These are phyloP conservation scores for Septoria petroselini DNA, from an alignment of 2,329 filamentous ascomycete species.

Conservation along the genomic window DNA sequence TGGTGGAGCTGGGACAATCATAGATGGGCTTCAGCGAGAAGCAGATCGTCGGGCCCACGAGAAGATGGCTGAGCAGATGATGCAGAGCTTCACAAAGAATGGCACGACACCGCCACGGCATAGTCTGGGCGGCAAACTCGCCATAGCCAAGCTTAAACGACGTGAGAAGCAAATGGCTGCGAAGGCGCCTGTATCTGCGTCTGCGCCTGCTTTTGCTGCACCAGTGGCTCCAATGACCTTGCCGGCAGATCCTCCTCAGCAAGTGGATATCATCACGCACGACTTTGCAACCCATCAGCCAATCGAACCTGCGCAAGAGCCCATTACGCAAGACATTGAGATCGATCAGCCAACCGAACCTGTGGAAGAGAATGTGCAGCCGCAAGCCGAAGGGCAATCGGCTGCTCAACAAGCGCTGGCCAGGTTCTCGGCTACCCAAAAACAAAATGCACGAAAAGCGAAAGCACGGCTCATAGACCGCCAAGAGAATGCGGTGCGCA, in stretches of 20 bases:
- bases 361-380: neutral
- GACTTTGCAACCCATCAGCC: slow-evolving; percentile 16
- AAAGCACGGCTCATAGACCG: slow-evolving; percentile 29
- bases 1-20: slow-evolving; percentile 46
- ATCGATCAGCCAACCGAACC: slow-evolving; percentile 6
- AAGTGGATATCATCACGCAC: slow-evolving; percentile 4
- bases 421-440: slow-evolving; percentile 7
- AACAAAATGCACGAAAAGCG: slow-evolving; percentile 10
- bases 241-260: neutral
- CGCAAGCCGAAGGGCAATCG: neutral
- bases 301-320: neutral
- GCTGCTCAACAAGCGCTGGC: slow-evolving; percentile 10
- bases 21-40: slow-evolving; percentile 34
- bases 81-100: slow-evolving; percentile 24
- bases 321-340: slow-evolving; percentile 11
- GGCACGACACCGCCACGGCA: slow-evolving; percentile 24
- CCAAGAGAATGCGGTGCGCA: slow-evolving; percentile 23
- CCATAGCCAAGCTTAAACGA: slow-evolving; percentile 22
- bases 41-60: slow-evolving; percentile 27
- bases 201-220: slow-evolving; percentile 7
- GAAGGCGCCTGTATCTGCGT: slow-evolving; percentile 6
- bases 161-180: slow-evolving; percentile 17
- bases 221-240: slow-evolving; percentile 23
- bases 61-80: slow-evolving; percentile 20
- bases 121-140: slow-evolving; percentile 21